phyloP scores from a whole-genome alignment of 345 rosid genomes.

The Gossypium arboreum region DNA sequence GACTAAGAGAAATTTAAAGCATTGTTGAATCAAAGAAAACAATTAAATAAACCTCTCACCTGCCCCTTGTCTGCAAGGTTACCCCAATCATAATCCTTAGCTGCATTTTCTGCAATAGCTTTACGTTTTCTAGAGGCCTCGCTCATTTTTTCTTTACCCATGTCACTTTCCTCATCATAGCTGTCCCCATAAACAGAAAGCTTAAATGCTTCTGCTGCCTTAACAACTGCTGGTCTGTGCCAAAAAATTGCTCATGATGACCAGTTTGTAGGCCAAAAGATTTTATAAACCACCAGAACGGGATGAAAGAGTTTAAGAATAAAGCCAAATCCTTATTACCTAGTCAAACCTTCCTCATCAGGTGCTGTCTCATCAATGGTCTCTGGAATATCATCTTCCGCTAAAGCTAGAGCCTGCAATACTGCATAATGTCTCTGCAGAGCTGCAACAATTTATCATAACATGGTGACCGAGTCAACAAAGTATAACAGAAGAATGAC shows the following conservation, averaged over 20 bases:
- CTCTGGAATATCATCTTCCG: conserved; percentile 75
- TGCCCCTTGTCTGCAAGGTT: conserved; percentile 78
- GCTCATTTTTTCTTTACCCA: conserved; percentile 37
- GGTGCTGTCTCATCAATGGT: conserved; percentile 73
- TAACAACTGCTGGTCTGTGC: conserved; percentile 58
- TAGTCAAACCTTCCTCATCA: conserved; percentile 80
- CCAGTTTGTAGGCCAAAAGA: not conserved
- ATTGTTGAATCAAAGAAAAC: not conserved
- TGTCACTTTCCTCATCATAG: conserved; percentile 50
- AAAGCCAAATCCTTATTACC: conserved; percentile 34
- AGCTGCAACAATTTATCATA: conserved; percentile 41
- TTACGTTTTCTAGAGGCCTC: conserved; percentile 66
- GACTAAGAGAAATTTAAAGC: not conserved
- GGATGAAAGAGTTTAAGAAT: not conserved
- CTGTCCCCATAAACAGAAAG: conserved; percentile 66
- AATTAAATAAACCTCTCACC: conserved; percentile 34
- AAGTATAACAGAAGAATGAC: conserved; percentile 1
- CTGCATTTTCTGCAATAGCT: conserved; percentile 47
- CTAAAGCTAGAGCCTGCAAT: conserved; percentile 81
- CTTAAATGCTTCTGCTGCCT: conserved; percentile 71
- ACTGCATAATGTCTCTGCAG: conserved; percentile 91
- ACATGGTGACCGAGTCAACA: not conserved
- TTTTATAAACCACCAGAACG: not conserved
- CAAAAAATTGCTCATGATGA: not conserved
- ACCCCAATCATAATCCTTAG: conserved; percentile 54